Percentiles rank a stretch among this genome's conserved stretches.
Evolutionary conservation across 352 stramenopile species (phyloP).

Genomic region (Saprolegnia parasitica): DNA sequence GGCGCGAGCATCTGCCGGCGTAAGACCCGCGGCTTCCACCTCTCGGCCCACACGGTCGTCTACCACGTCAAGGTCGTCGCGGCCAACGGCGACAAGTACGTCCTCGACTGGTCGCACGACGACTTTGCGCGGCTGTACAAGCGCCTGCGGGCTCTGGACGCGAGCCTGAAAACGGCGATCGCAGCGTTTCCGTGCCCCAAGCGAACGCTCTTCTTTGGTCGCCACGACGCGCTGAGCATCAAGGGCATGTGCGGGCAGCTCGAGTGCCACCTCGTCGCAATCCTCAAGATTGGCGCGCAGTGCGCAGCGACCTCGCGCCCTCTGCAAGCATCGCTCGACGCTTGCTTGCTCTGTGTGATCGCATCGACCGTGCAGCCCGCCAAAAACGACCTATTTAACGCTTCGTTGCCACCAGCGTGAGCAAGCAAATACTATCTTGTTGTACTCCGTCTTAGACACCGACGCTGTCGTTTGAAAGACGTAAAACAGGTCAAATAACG

Average conservation of each 20-base stretch:
- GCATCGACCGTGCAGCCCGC: not conserved
- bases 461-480: too few species aligned
- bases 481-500: too few species aligned
- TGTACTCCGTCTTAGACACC: too few species aligned
- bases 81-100: not conserved
- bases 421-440: too few species aligned
- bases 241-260: slow-evolving; percentile 13
- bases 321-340: not conserved
- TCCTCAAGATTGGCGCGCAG: slow-evolving; percentile 1
- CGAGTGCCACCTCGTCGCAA: not conserved
- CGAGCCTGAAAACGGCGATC: not conserved
- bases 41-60: not conserved
- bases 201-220: not conserved
- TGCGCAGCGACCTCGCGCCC: not conserved
- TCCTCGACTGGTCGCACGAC: slow-evolving; percentile 8
- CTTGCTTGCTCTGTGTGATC: not conserved
- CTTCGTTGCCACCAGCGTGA: too few species aligned
- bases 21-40: not conserved
- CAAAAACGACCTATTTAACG: not conserved
- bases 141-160: not conserved
- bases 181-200: not conserved
- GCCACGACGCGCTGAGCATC: not conserved
- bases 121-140: slow-evolving; percentile 7
- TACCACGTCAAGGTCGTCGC: slow-evolving; percentile 11
- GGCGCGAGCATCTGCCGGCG: slow-evolving; percentile 1